Percentiles rank a stretch among this genome's conserved stretches.
Conservation (phyloP, 2,329 filamentous ascomycete genomes). For the Leptodontidium sp. region DNA sequence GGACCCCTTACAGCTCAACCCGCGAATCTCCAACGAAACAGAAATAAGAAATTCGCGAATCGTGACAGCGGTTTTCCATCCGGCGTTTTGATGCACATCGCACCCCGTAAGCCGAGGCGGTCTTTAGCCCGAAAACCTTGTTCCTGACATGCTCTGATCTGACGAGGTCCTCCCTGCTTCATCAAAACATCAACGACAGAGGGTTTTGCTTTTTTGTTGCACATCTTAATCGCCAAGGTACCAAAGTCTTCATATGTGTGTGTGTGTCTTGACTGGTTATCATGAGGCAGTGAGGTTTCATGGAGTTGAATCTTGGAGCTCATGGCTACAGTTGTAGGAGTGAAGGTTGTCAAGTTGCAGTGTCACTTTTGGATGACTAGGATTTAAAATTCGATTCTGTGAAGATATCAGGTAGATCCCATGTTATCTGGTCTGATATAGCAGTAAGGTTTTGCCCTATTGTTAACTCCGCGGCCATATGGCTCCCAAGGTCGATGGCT, state of each 20-base stretch:
- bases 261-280: background rate
- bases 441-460: background rate
- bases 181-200: background rate
- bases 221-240: constrained; percentile 7
- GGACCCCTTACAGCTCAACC: too few relatives aligned
- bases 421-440: background rate
- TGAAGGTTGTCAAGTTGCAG: too few relatives aligned
- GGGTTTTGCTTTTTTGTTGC: background rate
- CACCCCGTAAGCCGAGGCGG: background rate
- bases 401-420: background rate
- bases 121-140: background rate
- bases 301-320: background rate
- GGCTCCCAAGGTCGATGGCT: background rate
- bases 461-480: background rate
- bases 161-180: background rate
- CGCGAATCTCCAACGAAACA: too few relatives aligned
- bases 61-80: background rate
- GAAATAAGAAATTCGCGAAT: too few relatives aligned
- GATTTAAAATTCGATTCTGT: too few relatives aligned
- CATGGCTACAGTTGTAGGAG: too few relatives aligned
- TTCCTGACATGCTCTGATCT: background rate
- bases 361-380: too few relatives aligned
- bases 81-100: constrained; percentile 4
- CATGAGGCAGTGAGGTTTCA: too few relatives aligned
- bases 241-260: background rate